Percentiles rank a stretch among this genome's conserved stretches.
phyloP scores from a whole-genome alignment of 179 eudicot genomes.

The Camellia oleifera region DNA sequence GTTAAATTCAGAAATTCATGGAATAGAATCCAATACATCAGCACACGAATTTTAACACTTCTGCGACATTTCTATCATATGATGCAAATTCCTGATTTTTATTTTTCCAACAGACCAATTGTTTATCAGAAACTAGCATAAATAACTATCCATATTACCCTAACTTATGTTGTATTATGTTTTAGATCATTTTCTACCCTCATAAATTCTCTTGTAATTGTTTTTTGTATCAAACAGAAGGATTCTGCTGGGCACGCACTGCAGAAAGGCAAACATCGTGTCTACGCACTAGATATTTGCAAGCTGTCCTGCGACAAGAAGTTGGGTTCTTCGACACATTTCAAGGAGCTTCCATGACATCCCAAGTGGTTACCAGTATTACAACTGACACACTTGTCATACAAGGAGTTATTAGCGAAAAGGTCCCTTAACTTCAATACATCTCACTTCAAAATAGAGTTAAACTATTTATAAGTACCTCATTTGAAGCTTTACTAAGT shows the following conservation, averaged over 20 bases:
- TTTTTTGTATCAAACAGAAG: slow-evolving; percentile 8
- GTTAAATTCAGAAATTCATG: no score
- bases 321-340: slow-evolving; percentile 20
- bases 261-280: slow-evolving; percentile 17
- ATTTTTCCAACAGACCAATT: no score
- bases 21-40: no score
- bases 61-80: no score
- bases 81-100: no score
- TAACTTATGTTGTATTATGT: no score
- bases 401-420: slow-evolving; percentile 18
- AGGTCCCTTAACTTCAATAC: slow-evolving; percentile 5
- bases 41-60: no score
- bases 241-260: slow-evolving; percentile 19
- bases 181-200: no score
- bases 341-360: slow-evolving; percentile 14
- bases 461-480: neutral
- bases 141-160: neutral
- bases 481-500: neutral
- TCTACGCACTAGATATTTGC: slow-evolving; percentile 9
- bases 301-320: slow-evolving; percentile 16
- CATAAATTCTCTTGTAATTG: neutral
- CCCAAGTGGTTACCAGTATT: slow-evolving; percentile 11
- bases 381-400: slow-evolving; percentile 12
- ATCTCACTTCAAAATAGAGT: neutral
- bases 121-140: no score